Conservation (phyloP, 352 stramenopile species). For the Hyaloperonospora brassicae region DNA sequence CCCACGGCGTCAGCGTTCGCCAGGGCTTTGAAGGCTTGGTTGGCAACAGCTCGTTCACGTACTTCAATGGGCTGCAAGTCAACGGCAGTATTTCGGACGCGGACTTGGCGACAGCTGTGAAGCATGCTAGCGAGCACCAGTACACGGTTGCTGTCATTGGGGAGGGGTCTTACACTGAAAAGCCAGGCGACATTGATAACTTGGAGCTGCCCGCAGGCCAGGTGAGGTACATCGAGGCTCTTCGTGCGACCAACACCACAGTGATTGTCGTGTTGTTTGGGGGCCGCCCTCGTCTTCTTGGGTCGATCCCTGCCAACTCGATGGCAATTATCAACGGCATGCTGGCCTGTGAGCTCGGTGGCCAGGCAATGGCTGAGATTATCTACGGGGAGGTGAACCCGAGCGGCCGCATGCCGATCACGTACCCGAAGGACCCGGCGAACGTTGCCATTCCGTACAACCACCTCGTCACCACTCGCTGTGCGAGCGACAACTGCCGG, state of each 20-base stretch:
- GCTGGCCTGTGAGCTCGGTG: conserved; percentile 63
- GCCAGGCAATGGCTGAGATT: conserved; percentile 75
- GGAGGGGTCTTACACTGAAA: conserved; percentile 70
- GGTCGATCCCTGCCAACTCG: conserved; percentile 36
- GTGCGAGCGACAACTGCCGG: too few species aligned
- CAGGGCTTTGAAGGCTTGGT: conserved; percentile 18
- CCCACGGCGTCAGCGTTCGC: conserved; percentile 39
- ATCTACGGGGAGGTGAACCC: conserved; percentile 70
- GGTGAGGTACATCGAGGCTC: conserved; percentile 51
- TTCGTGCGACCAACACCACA: conserved; percentile 52
- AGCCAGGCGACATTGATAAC: conserved; percentile 72
- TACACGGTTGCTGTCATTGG: conserved; percentile 70
- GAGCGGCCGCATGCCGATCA: conserved; percentile 72
- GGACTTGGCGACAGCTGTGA: conserved; percentile 37
- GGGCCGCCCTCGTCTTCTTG: conserved; percentile 66
- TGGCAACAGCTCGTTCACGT: conserved; percentile 24
- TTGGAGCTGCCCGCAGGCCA: conserved; percentile 47
- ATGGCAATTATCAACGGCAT: conserved; percentile 68
- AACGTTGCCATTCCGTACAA: conserved; percentile 67
- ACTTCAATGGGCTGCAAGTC: conserved; percentile 40
- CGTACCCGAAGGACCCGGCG: conserved; percentile 55
- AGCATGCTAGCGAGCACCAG: conserved; percentile 29
- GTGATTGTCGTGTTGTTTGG: conserved; percentile 68
- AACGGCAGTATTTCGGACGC: conserved; percentile 36
- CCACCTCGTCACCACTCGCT: conserved; percentile 40